A percentile compares a stretch with the other conserved stretches of the same genome.
Conservation (phyloP, 2,329 filamentous ascomycete species). For the Fusarium sp. region DNA sequence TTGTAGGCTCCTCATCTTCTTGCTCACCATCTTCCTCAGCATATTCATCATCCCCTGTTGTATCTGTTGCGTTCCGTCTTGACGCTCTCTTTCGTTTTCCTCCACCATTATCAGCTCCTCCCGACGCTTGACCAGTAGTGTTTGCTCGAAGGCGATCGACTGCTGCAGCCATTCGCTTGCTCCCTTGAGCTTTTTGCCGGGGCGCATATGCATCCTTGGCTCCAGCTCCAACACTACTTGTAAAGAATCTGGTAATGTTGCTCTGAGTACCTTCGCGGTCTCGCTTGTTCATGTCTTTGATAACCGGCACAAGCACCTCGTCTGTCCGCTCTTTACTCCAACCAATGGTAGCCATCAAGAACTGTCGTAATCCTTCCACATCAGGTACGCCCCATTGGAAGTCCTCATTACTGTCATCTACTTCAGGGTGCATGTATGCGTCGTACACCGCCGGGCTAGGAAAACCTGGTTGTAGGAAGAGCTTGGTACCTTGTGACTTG, state of each 20-base stretch:
- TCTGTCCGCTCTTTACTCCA: slow-evolving; percentile 94
- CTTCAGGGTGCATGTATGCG: slow-evolving; percentile 88
- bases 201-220: slow-evolving; percentile 77
- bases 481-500: slow-evolving; percentile 80
- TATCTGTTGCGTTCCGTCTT: slow-evolving; percentile 32
- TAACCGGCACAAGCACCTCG: slow-evolving; percentile 94
- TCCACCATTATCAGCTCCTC: slow-evolving; percentile 15
- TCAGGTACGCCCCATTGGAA: slow-evolving; percentile 99
- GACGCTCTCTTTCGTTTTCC: slow-evolving; percentile 45
- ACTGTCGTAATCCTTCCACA: slow-evolving; percentile 83
- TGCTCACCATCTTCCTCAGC: slow-evolving; percentile 31
- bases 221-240: slow-evolving; percentile 77
- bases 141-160: slow-evolving; percentile 72
- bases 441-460: slow-evolving; percentile 82
- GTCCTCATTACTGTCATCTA: slow-evolving; percentile 79
- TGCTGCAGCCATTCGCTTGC: slow-evolving; percentile 80
- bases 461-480: slow-evolving; percentile 86
- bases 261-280: slow-evolving; percentile 92
- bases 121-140: slow-evolving; percentile 35
- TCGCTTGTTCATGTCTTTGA: slow-evolving; percentile 92
- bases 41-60: slow-evolving; percentile 34
- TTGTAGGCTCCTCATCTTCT: slow-evolving; percentile 14
- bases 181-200: slow-evolving; percentile 72
- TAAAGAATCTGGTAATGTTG: slow-evolving; percentile 95
- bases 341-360: slow-evolving; percentile 91